These are phyloP conservation scores for Dissophora globulifera DNA, from an alignment of 192 early-diverging fungal species.

Conservation along the genomic window DNA sequence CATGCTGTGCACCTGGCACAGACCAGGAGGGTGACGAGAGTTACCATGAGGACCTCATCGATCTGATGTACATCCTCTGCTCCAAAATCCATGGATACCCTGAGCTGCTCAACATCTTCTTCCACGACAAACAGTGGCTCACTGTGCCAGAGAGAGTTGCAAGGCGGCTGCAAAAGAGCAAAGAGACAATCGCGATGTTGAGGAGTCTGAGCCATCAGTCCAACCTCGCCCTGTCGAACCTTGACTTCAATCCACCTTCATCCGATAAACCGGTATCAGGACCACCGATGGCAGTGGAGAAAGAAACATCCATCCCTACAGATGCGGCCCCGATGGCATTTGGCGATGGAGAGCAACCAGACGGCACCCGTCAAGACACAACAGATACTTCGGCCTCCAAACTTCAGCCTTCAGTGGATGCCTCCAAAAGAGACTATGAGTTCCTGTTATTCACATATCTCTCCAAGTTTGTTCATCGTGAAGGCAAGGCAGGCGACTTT, in stretches of 20 bases:
- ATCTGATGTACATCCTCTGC: conserved; percentile 81
- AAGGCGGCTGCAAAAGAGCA: conserved; percentile 26
- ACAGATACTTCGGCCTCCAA: not conserved
- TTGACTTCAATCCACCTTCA: conserved; percentile 3
- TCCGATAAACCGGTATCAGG: not conserved
- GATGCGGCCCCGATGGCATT: conserved; percentile 7
- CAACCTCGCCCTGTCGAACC: not conserved
- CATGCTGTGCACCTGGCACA: conserved; percentile 65
- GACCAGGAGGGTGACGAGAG: conserved; percentile 59
- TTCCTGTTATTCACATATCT: conserved; percentile 93
- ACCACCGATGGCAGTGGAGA: not conserved
- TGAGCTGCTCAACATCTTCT: conserved; percentile 80
- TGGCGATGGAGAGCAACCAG: not conserved
- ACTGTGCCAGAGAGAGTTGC: conserved; percentile 62
- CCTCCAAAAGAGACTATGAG: conserved; percentile 70
- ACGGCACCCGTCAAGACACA: not conserved
- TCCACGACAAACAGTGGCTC: conserved; percentile 73
- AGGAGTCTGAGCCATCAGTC: conserved; percentile 22
- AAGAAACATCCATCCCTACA: not conserved
- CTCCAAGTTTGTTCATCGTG: conserved; percentile 87
- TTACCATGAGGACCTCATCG: conserved; percentile 72
- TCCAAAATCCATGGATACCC: conserved; percentile 86
- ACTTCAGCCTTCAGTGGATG: conserved; percentile 24
- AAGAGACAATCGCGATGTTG: conserved; percentile 36
- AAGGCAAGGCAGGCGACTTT: conserved; percentile 86